These are phyloP conservation scores for Lactuca saligna DNA, from an alignment of 129 eudicot species.

Conservation along the genomic window DNA sequence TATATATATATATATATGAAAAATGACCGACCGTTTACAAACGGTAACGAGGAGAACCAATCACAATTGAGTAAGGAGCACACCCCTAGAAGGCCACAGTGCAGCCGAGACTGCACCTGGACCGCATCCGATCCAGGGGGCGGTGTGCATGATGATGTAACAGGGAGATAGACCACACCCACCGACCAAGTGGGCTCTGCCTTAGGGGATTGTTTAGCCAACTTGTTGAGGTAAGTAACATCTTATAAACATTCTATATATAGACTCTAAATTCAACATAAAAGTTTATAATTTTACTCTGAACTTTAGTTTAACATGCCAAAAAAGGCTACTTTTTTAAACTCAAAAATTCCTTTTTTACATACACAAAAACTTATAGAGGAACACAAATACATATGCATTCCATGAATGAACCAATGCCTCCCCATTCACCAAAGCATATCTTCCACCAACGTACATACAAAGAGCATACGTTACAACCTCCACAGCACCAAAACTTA, in stretches of 20 bases:
- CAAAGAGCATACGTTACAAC: slow-evolving; percentile 30
- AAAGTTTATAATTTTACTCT: background rate
- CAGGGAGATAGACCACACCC: no score
- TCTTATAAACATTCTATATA: background rate
- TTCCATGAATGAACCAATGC: slow-evolving; percentile 29
- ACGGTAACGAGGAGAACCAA: no score
- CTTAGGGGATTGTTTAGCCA: no score
- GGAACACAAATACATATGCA: slow-evolving; percentile 20
- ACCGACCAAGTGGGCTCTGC: no score
- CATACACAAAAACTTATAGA: slow-evolving; percentile 31
- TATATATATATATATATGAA: no score
- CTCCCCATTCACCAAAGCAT: background rate
- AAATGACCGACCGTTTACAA: no score
- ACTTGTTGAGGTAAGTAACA: background rate
- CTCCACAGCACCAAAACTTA: slow-evolving; percentile 42
- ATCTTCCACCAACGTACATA: background rate
- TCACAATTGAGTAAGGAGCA: no score
- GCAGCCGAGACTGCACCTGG: no score
- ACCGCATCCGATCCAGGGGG: no score
- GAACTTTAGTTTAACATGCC: slow-evolving; percentile 3
- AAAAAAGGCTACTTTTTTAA: slow-evolving; percentile 3
- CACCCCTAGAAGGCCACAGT: no score
- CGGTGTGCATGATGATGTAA: no score
- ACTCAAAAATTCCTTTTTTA: slow-evolving; percentile 29
- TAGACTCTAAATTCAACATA: no score